Evolutionary conservation across 768 basidiomycete species (phyloP).

Genomic region (Cyclocybe cylindracea): DNA sequence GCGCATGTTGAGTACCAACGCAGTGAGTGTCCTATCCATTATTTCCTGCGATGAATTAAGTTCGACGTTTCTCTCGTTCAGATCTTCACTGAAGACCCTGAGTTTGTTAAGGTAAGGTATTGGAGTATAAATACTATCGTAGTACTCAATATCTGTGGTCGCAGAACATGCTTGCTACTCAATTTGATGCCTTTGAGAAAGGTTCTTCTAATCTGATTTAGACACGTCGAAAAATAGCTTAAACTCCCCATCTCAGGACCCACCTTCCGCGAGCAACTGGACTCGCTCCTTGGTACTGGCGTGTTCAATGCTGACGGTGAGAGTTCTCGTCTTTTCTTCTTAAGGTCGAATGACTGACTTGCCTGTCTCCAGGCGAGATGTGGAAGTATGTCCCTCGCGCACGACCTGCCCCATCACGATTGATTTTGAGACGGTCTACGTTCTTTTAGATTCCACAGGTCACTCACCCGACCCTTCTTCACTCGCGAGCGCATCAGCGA

Average conservation of each 20-base stretch:
- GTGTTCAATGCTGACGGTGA: conserved; percentile 64
- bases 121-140: too few species aligned
- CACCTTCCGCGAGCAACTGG: conserved; percentile 22
- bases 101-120: too few species aligned
- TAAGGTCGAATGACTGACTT: background rate
- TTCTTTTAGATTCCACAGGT: conserved; percentile 53
- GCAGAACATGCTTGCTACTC: conserved; percentile 50
- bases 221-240: background rate
- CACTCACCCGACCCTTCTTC: too few species aligned
- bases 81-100: too few species aligned
- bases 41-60: too few species aligned
- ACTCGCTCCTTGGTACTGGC: conserved; percentile 49
- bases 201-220: conserved; percentile 18
- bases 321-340: conserved; percentile 6
- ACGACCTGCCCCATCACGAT: too few species aligned
- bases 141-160: too few species aligned
- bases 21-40: too few species aligned
- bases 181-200: conserved; percentile 48
- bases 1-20: too few species aligned
- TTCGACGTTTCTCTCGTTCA: too few species aligned
- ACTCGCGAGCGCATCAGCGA: too few species aligned
- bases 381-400: conserved; percentile 68
- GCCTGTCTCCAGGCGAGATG: conserved; percentile 64
- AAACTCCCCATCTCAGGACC: conserved; percentile 17
- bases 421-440: too few species aligned